Evolutionary conservation across 1,284 basidiomycete genomes (phyloP).

Genomic region (Anthracocystis walkeri): DNA sequence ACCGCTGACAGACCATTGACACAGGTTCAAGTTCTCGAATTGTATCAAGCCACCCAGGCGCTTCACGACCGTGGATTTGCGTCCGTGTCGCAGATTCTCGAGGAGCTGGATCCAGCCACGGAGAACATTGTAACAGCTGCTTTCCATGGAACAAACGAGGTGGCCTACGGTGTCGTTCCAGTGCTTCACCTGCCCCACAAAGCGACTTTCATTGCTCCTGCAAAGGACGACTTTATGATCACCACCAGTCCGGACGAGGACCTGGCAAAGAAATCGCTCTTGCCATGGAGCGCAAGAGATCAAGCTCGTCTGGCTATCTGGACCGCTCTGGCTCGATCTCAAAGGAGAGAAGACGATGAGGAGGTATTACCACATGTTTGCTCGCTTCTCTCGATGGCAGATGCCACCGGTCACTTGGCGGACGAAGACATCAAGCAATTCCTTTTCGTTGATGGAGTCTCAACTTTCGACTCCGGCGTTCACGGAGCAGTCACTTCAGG

Average conservation of each 20-base stretch:
- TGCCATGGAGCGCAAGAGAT: slow-evolving; percentile 16
- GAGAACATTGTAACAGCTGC: slow-evolving; percentile 32
- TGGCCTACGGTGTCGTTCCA: slow-evolving; percentile 18
- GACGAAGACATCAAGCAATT: slow-evolving; percentile 19
- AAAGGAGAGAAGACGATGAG: neutral
- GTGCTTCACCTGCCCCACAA: slow-evolving; percentile 26
- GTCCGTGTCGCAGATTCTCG: slow-evolving; percentile 22
- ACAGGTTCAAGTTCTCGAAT: slow-evolving; percentile 5
- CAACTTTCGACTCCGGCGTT: neutral
- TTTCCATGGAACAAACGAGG: neutral
- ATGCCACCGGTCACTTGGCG: slow-evolving; percentile 12
- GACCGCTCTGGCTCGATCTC: slow-evolving; percentile 22
- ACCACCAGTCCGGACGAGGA: slow-evolving; percentile 10
- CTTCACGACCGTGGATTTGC: slow-evolving; percentile 13
- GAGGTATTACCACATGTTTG: neutral
- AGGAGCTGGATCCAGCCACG: slow-evolving; percentile 31
- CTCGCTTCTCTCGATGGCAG: slow-evolving; percentile 23
- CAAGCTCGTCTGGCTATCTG: slow-evolving; percentile 27
- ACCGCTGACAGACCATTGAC: slow-evolving; percentile 17
- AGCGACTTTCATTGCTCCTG: neutral
- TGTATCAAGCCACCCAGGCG: slow-evolving; percentile 10
- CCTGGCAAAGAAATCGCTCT: neutral
- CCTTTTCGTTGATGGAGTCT: slow-evolving; percentile 23
- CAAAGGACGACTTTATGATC: slow-evolving; percentile 19
- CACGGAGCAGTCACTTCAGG: neutral